A percentile compares a stretch with the other conserved stretches of the same genome.
Evolutionary conservation across 179 eudicot genomes (phyloP).

Genomic region (Spinacia oleracea): DNA sequence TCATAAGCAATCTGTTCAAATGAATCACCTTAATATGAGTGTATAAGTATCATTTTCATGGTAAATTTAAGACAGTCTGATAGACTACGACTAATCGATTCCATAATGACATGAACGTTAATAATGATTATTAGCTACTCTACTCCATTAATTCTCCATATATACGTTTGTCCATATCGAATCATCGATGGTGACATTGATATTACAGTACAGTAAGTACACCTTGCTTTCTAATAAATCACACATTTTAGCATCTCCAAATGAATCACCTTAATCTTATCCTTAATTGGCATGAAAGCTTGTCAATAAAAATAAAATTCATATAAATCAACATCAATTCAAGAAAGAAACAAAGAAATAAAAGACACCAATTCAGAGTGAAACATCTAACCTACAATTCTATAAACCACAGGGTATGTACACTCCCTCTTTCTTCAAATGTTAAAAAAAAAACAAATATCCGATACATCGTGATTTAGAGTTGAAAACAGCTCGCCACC

Average conservation of each 20-base stretch:
- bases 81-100: background rate
- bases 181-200: slow-evolving; percentile 35
- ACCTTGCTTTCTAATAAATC: background rate
- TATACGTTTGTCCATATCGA: background rate
- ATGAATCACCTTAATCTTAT: slow-evolving; percentile 11
- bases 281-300: slow-evolving; percentile 3
- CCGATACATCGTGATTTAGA: too few relatives aligned
- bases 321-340: background rate
- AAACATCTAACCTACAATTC: background rate
- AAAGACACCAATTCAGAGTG: background rate
- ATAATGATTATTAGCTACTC: slow-evolving; percentile 7
- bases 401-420: background rate
- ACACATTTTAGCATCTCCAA: slow-evolving; percentile 1
- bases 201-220: slow-evolving; percentile 9
- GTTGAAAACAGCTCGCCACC: too few relatives aligned
- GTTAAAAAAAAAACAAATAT: too few relatives aligned
- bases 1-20: background rate
- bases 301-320: background rate
- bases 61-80: background rate
- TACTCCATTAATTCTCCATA: background rate
- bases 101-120: background rate
- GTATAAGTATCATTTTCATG: background rate
- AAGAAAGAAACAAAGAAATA: background rate
- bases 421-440: background rate
- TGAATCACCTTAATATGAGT: too few relatives aligned